Conservation (phyloP, 1,139 yeast species). For the Pneumocystis wakefieldiae region DNA sequence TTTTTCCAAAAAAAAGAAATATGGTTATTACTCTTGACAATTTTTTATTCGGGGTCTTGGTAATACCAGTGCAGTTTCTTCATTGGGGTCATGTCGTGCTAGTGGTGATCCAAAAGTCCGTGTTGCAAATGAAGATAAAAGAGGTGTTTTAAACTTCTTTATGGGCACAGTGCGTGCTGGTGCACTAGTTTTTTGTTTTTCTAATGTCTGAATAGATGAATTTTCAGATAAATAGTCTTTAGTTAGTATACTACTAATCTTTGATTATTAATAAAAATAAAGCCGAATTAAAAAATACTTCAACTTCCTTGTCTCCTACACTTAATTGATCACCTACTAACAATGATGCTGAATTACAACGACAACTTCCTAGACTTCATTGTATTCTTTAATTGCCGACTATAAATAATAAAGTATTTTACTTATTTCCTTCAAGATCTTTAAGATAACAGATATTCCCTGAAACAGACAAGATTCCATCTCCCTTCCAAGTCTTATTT, state of each 20-base stretch:
- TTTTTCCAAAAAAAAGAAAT: slow-evolving; percentile 8
- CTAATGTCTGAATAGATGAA: neutral
- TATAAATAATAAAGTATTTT: slow-evolving; percentile 2
- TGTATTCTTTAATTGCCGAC: slow-evolving; percentile 2
- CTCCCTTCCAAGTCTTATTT: slow-evolving; percentile 92
- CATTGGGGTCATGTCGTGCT: slow-evolving; percentile 31
- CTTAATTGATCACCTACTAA: slow-evolving; percentile 32
- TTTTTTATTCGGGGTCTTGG: slow-evolving; percentile 24
- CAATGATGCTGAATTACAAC: slow-evolving; percentile 15
- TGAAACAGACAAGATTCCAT: slow-evolving; percentile 40
- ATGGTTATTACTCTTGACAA: slow-evolving; percentile 4
- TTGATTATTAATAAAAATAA: neutral
- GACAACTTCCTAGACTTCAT: slow-evolving; percentile 9
- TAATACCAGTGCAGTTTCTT: slow-evolving; percentile 34
- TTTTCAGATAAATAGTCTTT: neutral
- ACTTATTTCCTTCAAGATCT: slow-evolving; percentile 18
- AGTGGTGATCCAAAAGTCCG: slow-evolving; percentile 13
- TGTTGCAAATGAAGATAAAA: neutral
- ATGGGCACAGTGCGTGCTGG: neutral
- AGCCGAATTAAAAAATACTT: slow-evolving; percentile 31
- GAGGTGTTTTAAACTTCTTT: neutral
- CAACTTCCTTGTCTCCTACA: slow-evolving; percentile 40
- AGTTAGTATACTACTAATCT: neutral
- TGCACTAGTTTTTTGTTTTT: neutral
- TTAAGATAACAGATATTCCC: slow-evolving; percentile 15